A percentile compares a stretch with the other conserved stretches of the same genome.
Conservation (phyloP, 2,329 filamentous ascomycete genomes). For the Diaporthe destruens region DNA sequence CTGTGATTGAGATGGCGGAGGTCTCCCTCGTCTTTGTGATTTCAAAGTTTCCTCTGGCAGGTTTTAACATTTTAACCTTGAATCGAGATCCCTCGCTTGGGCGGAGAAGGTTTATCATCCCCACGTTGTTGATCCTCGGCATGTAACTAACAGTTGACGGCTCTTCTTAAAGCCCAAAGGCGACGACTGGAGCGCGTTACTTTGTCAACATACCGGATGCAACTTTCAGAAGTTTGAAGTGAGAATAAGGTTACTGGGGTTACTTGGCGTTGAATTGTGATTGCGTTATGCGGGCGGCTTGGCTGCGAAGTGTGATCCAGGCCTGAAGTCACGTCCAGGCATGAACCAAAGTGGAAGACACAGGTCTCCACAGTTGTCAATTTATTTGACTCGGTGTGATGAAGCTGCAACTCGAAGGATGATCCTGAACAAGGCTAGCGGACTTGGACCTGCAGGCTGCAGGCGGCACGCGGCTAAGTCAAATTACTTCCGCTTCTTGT, state of each 20-base stretch:
- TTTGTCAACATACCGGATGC: not conserved
- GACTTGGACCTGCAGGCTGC: not conserved
- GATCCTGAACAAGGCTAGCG: constrained; percentile 4
- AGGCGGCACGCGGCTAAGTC: not conserved
- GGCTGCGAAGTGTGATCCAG: not conserved
- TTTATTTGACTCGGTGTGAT: not conserved
- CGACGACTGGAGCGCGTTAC: not conserved
- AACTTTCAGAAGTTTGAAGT: not conserved
- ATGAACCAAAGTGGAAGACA: not conserved
- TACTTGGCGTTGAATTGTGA: not conserved
- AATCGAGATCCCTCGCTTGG: not conserved
- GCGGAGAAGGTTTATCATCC: constrained; percentile 2
- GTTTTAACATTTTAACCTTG: not conserved
- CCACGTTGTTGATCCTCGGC: not conserved
- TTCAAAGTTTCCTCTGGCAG: not conserved
- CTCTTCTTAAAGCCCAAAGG: not conserved
- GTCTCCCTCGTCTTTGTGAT: not conserved
- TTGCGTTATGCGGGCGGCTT: not conserved
- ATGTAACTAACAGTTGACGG: not conserved
- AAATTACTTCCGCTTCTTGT: not conserved
- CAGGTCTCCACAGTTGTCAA: too few species aligned
- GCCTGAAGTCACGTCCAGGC: not conserved
- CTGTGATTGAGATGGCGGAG: not conserved
- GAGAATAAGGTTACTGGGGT: not conserved
- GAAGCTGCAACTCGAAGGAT: not conserved